Evolutionary conservation across 202 grass and related monocot species (phyloP).

Genomic region (Schoenoplectus tabernaemontani): DNA sequence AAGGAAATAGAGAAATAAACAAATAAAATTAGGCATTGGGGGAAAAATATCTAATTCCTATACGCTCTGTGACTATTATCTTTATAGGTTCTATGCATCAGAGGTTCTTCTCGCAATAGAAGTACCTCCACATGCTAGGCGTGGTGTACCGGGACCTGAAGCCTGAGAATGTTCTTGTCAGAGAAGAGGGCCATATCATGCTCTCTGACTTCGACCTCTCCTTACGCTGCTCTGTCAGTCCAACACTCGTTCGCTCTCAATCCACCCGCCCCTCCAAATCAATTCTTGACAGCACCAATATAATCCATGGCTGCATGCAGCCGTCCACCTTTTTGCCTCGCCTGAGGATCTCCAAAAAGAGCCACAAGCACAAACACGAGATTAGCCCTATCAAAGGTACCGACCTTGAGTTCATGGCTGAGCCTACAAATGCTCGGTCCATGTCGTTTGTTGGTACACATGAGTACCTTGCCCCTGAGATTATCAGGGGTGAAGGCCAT

Average conservation of each 20-base stretch:
- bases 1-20: not conserved
- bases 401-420: slow-evolving; percentile 69
- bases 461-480: slow-evolving; percentile 87
- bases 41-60: not conserved
- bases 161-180: slow-evolving; percentile 81
- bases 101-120: slow-evolving; percentile 84
- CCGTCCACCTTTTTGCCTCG: slow-evolving; percentile 53
- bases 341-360: slow-evolving; percentile 36
- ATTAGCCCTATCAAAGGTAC: slow-evolving; percentile 7
- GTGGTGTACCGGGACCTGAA: slow-evolving; percentile 84
- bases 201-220: slow-evolving; percentile 90
- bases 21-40: not conserved
- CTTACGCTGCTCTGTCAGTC: slow-evolving; percentile 71
- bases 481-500: slow-evolving; percentile 81
- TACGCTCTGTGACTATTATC: not conserved
- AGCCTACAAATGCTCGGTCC: slow-evolving; percentile 64
- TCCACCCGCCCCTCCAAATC: slow-evolving; percentile 36
- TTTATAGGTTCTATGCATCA: slow-evolving; percentile 59
- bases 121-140: slow-evolving; percentile 94
- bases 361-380: slow-evolving; percentile 33
- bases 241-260: slow-evolving; percentile 56
- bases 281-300: slow-evolving; percentile 4
- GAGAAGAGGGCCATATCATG: slow-evolving; percentile 85
- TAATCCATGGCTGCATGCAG: slow-evolving; percentile 54
- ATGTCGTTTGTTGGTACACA: slow-evolving; percentile 96